Evolutionary conservation across 2,329 filamentous ascomycete genomes (phyloP).

Genomic region (Boeremia exigua): DNA sequence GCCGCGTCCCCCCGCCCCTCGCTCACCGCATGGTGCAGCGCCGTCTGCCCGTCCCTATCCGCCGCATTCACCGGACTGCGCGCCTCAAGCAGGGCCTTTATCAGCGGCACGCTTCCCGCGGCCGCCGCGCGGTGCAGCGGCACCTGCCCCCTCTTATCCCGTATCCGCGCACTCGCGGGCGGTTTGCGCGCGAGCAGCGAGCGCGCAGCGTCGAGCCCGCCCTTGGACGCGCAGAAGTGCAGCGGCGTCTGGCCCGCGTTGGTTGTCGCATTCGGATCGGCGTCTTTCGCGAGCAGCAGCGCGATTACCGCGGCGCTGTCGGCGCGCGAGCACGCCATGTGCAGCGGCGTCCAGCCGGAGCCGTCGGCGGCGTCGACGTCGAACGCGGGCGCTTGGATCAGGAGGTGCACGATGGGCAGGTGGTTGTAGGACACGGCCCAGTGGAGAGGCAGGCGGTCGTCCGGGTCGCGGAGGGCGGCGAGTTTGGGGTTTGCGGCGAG

Average conservation of each 20-base stretch:
- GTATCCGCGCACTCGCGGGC: slow-evolving; percentile 74
- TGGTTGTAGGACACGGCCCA: slow-evolving; percentile 91
- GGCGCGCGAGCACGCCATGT: slow-evolving; percentile 79
- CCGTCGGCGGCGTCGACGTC: slow-evolving; percentile 84
- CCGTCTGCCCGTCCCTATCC: slow-evolving; percentile 82
- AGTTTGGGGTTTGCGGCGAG: slow-evolving; percentile 80
- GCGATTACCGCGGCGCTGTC: slow-evolving; percentile 73
- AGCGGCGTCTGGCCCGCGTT: slow-evolving; percentile 79
- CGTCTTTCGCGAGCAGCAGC: slow-evolving; percentile 71
- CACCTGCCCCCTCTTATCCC: slow-evolving; percentile 87
- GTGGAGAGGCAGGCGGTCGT: slow-evolving; percentile 89
- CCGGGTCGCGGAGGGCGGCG: slow-evolving; percentile 75
- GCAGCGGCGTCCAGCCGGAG: slow-evolving; percentile 81
- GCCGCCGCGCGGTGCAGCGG: slow-evolving; percentile 91
- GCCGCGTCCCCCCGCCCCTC: slow-evolving; percentile 83
- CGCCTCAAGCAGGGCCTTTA: slow-evolving; percentile 78
- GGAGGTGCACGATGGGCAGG: slow-evolving; percentile 72
- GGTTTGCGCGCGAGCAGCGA: slow-evolving; percentile 73
- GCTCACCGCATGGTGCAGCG: slow-evolving; percentile 83
- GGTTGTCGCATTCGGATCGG: slow-evolving; percentile 75
- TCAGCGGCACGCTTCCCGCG: slow-evolving; percentile 85
- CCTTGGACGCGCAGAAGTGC: slow-evolving; percentile 91
- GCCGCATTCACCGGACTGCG: slow-evolving; percentile 84
- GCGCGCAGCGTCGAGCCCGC: slow-evolving; percentile 80
- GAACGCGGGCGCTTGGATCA: slow-evolving; percentile 75